Percentiles rank a stretch among this genome's conserved stretches.
phyloP scores from a whole-genome alignment of 176 grass and related monocot genomes.

The Bothriochloa decipiens region DNA sequence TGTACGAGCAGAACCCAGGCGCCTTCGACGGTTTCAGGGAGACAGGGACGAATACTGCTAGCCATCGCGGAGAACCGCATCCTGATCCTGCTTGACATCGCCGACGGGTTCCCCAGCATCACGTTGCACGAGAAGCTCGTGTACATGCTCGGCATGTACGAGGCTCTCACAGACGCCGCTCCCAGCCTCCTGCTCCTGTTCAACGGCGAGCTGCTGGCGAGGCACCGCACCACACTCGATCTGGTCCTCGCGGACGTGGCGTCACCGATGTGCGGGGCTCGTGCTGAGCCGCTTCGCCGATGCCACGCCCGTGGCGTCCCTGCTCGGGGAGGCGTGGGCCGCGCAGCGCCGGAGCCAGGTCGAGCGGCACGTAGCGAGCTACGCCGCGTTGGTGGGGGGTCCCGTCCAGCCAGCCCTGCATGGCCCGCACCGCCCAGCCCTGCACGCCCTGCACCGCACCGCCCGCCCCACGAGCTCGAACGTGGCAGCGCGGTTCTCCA shows the following conservation, averaged over 20 bases:
- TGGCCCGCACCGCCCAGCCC: no score
- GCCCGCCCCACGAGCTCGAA: no score
- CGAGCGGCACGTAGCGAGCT: slow-evolving; percentile 23
- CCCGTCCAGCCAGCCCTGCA: no score
- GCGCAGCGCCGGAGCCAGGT: neutral
- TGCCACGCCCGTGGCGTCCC: neutral
- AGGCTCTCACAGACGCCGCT: slow-evolving; percentile 19
- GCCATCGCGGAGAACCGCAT: slow-evolving; percentile 30
- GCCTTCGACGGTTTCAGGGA: slow-evolving; percentile 34
- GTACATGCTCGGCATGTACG: slow-evolving; percentile 40
- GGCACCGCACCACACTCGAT: slow-evolving; percentile 21
- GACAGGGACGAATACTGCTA: slow-evolving; percentile 20
- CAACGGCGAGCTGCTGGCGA: slow-evolving; percentile 16
- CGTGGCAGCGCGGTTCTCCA: no score
- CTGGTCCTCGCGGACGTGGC: slow-evolving; percentile 9
- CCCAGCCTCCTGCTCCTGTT: slow-evolving; percentile 23
- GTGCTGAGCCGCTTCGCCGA: neutral
- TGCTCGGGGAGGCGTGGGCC: slow-evolving; percentile 28
- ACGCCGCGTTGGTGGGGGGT: neutral
- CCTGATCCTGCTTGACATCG: slow-evolving; percentile 36
- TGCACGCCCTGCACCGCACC: no score
- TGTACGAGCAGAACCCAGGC: slow-evolving; percentile 26
- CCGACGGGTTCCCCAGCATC: slow-evolving; percentile 27
- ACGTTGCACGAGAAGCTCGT: slow-evolving; percentile 45
- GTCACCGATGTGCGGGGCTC: neutral